These are phyloP conservation scores for Xylaria flabelliformis DNA, from an alignment of 495 filamentous ascomycete species.

Conservation along the genomic window DNA sequence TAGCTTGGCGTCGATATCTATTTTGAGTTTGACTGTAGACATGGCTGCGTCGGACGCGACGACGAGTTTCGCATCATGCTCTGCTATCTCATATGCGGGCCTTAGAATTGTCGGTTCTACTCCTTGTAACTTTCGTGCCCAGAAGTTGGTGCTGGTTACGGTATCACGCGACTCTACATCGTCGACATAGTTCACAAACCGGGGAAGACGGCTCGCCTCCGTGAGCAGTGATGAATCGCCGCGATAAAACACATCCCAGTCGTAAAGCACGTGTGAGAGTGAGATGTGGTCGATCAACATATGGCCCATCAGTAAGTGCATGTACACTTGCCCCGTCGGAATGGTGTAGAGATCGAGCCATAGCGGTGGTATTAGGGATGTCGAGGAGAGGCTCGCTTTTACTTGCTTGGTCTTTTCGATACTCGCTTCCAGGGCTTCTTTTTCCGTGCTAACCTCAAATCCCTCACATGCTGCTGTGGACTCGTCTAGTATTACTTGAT, in stretches of 20 bases:
- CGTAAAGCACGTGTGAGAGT: slow-evolving; percentile 15
- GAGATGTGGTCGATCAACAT: slow-evolving; percentile 18
- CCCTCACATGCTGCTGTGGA: not conserved
- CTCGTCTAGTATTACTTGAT: slow-evolving; percentile 6
- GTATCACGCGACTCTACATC: slow-evolving; percentile 15
- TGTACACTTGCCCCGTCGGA: slow-evolving; percentile 7
- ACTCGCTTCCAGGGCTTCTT: not conserved
- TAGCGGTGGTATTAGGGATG: slow-evolving; percentile 1
- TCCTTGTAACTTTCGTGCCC: not conserved
- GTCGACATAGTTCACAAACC: not conserved
- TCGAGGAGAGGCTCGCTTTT: slow-evolving; percentile 7
- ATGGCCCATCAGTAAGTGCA: slow-evolving; percentile 17
- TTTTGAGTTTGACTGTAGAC: slow-evolving; percentile 7
- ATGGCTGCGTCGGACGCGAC: not conserved
- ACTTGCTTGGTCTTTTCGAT: slow-evolving; percentile 4
- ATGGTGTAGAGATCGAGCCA: slow-evolving; percentile 11
- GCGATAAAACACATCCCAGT: slow-evolving; percentile 13
- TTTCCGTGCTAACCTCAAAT: slow-evolving; percentile 2
- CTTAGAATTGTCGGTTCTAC: slow-evolving; percentile 7
- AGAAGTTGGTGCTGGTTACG: not conserved
- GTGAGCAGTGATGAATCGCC: not conserved
- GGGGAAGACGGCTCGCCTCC: not conserved
- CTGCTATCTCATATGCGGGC: no score
- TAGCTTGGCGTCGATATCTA: slow-evolving; percentile 5
- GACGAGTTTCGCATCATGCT: not conserved